Evolutionary conservation across 2,329 filamentous ascomycete genomes (phyloP), one percentile per base, ranked within the genome.

Genomic region (Trichoderma koningiopsis): DNA sequence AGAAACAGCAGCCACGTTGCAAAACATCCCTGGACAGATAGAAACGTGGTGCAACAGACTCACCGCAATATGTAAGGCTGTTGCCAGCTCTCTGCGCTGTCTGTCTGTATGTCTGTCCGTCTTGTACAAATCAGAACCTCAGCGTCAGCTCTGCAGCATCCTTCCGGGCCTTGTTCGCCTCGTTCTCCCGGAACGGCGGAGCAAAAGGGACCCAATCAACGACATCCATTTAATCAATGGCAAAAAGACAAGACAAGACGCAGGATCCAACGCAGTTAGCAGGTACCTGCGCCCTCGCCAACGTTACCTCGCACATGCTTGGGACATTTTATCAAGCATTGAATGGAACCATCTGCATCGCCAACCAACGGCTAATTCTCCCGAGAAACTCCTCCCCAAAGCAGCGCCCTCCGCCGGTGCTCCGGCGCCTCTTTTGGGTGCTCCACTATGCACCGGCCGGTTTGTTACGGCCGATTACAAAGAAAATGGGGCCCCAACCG

Each of bases 391-490:
- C 65, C 65, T 58, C 65, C 65, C 65, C 14, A 68, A 68, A 61
- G 65, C 65, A 67, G 65, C 49, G 57, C 65, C 65, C 19, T 68
- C 65, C 65, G 65, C 65, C 58, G 43, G 57, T 8, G 31, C 65
- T 68, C 65, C 65, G 65, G 40, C 19, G 43, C 10, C 43, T 13
- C 8, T 2, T 22, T 57, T 13, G 11, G 10, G 10, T 35, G 19
- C 43, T 52, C 64, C 55, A 67, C 58, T 19, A 57, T 33, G 29
- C 40, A 60, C 65, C 43, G 57, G 57, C 65, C 65, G 65, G 27
- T 27, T 27, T 27, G 27, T 27, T 27, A 27, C 57, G 65, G 33
- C 47, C 55, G 31, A 52, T 60, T 31, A 60, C 59, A 57, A 43
- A 68, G 27, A 40, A 53, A 22, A 43, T 68, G 64, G 56, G 59